Base-by-base conservation (phyloP, 2,329 filamentous ascomycete genomes). In the Fusarium sp. region DNA sequence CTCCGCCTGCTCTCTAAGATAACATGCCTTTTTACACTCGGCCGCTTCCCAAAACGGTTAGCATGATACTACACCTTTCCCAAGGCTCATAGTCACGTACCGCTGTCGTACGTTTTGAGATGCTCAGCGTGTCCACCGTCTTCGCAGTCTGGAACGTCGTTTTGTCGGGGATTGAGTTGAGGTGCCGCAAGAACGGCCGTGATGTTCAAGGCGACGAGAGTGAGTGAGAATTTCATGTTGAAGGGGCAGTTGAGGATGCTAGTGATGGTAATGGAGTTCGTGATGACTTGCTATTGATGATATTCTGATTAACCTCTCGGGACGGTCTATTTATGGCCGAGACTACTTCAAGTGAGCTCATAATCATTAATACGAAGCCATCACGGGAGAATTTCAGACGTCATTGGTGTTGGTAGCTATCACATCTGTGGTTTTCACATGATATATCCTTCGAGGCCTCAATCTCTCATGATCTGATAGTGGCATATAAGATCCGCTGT, bases 321-420 rank as follows among this genome's bases (percentile, higher is more conserved):
- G 10, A 10, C 16, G 12, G 3, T 12, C 23, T 28, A 42, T 44
- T 44, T 44, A 28, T 26, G 20, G 20, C 13, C 3, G 5, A 15
- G 3, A 15, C 6, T 30, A 5, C n/a, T 2, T 8, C 0, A n/a
- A 42, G 9, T 5, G 1, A 28, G 16, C 23, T 42, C 4, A n/a
- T 12, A 8, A 8, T 16, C 12, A 26, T 16, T 7, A 26, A 41
- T 1, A 28, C 15, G 13, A n/a, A 2, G 5, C 13, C 15, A 28
- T 12, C 23, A 7, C 9, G 26, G 4, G 23, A 12, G 3, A n/a
- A 4, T 16, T 26, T 8, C 5, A 42, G 16, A 42, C 40, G 40
- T 42, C 23, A 42, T 42, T 28, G 15, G 0, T 16, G 40, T 16
- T 42, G 23, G 8, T 42, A 6, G 13, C 23, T 28, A 28, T 42